These are phyloP conservation scores for Eucalyptus camaldulensis DNA, from an alignment of 345 rosid genomes.

Conservation along the genomic window DNA sequence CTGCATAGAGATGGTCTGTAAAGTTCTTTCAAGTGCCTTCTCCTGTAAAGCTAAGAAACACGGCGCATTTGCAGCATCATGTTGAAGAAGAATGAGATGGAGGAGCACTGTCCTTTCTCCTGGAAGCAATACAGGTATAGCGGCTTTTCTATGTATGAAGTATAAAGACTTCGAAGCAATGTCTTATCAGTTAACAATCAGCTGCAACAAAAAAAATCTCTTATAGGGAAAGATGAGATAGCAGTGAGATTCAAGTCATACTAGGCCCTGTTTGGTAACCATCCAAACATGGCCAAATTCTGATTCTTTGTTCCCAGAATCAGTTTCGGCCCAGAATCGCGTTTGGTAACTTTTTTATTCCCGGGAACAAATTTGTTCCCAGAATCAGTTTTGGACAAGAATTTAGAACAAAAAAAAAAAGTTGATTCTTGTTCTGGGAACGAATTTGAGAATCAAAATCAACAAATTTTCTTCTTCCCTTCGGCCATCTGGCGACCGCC, in stretches of 20 bases:
- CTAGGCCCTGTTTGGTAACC: too few species aligned
- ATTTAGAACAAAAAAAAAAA: too few species aligned
- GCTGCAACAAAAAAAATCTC: neutral
- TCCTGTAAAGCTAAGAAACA: neutral
- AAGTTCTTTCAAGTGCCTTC: neutral
- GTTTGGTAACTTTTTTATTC: too few species aligned
- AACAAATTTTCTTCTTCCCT: too few species aligned
- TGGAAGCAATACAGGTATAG: neutral
- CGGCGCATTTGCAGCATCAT: neutral
- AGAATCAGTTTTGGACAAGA: too few species aligned
- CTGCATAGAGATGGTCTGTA: neutral
- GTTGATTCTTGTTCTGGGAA: too few species aligned
- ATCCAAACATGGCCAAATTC: too few species aligned
- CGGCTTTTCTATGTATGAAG: neutral
- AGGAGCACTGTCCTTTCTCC: neutral
- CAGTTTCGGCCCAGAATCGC: too few species aligned
- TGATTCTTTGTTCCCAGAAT: too few species aligned
- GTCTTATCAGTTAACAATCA: neutral
- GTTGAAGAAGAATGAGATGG: neutral
- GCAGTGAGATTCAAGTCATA: neutral
- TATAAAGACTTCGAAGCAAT: neutral
- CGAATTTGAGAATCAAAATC: too few species aligned
- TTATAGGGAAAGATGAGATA: neutral
- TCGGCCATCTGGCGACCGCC: too few species aligned
- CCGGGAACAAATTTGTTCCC: too few species aligned